Base-by-base conservation (phyloP, 306 rosid species). In the Lathyrus aphaca region DNA sequence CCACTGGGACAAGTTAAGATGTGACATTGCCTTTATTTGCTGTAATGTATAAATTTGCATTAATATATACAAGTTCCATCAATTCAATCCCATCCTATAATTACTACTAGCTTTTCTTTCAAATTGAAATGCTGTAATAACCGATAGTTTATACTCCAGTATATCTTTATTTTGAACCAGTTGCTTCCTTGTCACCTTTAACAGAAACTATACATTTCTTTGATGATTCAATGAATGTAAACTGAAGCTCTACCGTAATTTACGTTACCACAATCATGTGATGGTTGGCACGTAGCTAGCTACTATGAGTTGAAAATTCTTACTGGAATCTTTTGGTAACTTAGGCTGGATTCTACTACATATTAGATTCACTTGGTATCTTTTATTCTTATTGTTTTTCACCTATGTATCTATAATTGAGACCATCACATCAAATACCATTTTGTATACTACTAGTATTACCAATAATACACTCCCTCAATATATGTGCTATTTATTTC, bases 51-150 rank as follows among this genome's bases (percentile, higher is more conserved):
- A 1, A 11, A 23, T 49, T 35, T 38, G 14, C 30, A 14, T 71
- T 39, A 7, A 5, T 12, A 18, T 42, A 5, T 62, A 19, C 18
- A 16, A 25, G 69, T 75, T 80, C 68, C 62, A 72, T 79, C 84
- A 79, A 25, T 69, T 63, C 73, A 63, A 38, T 37, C 78, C 9
- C 17, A 11, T 13, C 7, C 43, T 29, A 56, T 8, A 27, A 56
- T 13, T 19, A 16, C 8, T 32, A 6, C 8, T 32, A 6, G 19
- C 14, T 38, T 11, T 62, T 60, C 21, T 46, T 51, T 51, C 25
- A 29, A 19, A 53, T 1, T 53, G 5, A 18, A 49, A 49, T 18
- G n/a, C n/a, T n/a, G n/a, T n/a, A 18, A 49, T 25, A 8, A 53
- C 58, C 11, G 1, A 27, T 53, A 21, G 59, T 53, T 18, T 40